Evolutionary conservation across 2,329 filamentous ascomycete genomes (phyloP), one percentile per base, ranked within the genome.

Genomic region (Xylaria digitata): DNA sequence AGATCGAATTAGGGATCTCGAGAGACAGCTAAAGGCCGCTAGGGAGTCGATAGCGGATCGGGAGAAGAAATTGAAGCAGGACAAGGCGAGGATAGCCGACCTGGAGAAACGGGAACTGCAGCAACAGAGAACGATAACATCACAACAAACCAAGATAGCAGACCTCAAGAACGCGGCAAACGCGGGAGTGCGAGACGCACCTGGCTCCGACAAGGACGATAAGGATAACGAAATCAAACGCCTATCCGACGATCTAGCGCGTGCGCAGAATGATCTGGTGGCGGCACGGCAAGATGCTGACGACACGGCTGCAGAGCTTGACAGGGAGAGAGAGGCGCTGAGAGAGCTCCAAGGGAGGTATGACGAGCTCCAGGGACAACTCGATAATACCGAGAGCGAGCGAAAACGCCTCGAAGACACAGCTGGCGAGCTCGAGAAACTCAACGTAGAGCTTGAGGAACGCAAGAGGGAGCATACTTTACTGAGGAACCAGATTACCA

Each of bases 21-120:
- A 59, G 23, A 62, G 57, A 50, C 54, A 65, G 23, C 26, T 63
- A 30, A 32, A 60, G 26, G 40, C 37, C 13, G 15, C n/a, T 17
- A 45, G 11, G 42, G 30, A 34, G 2, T 43, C 40, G 15, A 50
- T 62, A 21, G 37, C 40, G 9, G 34, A 37, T 13, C 34, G 11
- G 3, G n/a, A 54, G 40, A 59, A 61, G 49, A 43, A 61, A 23
- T 13, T 57, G 19, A 32, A 52, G n/a, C 32, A 19, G 2, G 15
- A n/a, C 21, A 53, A n/a, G 26, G 34, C 42, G 2, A 53, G 30
- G 13, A 57, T 65, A 37, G 21, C 17, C 4, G 19, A 30, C 6
- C 48, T 64, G 11, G 60, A 68, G 42, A 45, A 67, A 17, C 1
- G 56, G 21, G 45, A 67, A 15, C 42, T 30, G 30, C 40, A 59